Base-by-base conservation (phyloP, 1,284 basidiomycete genomes). In the Ceratorhiza oryzae-sativae region DNA sequence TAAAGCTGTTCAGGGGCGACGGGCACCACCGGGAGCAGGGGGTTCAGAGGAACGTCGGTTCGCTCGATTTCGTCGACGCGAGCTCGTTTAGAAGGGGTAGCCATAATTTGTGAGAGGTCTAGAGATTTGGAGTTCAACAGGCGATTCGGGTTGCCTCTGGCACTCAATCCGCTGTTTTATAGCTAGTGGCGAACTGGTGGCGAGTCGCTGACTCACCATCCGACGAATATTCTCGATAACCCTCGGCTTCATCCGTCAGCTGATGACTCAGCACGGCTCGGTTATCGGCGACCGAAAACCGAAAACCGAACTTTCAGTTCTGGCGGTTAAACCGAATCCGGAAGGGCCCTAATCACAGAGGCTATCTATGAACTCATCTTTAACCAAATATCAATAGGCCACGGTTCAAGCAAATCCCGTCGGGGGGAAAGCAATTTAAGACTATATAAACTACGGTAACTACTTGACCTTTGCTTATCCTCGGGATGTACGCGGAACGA, bases 181-280 rank as follows among this genome's bases (percentile, higher is more conserved):
- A 56, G 55, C 5, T 32, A 2, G 34, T 20, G 55, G 27, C 34
- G 10, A 2, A 8, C 25, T 8, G 9, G 6, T 25, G 6, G 49
- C 49, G 20, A 53, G 20, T 6, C 23, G 55, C 27, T 56, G 12
- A 56, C 55, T 36, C 18, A 56, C 25, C 34, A 32, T 34, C 34
- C 34, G 30, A 10, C 55, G 55, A 56, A 56, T n/a, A 5, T 56
- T 39, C 55, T 27, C 4, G 55, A 34, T 56, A 4, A n/a, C 30
- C 18, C 15, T n/a, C 27, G 55, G 25, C 10, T 56, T 18, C 2
- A 56, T 56, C 55, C 55, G 34, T n/a, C 55, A n/a, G 55, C n/a
- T 56, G 55, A 5, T 56, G 55, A 56, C 55, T 56, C 4, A 56
- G 55, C 55, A 3, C 55, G 55, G 55, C 18, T 56, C 55, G 55